A percentile compares a stretch with the other conserved stretches of the same genome.
Evolutionary conservation across 306 rosid species (phyloP).

Genomic region (Carpinus viminea): DNA sequence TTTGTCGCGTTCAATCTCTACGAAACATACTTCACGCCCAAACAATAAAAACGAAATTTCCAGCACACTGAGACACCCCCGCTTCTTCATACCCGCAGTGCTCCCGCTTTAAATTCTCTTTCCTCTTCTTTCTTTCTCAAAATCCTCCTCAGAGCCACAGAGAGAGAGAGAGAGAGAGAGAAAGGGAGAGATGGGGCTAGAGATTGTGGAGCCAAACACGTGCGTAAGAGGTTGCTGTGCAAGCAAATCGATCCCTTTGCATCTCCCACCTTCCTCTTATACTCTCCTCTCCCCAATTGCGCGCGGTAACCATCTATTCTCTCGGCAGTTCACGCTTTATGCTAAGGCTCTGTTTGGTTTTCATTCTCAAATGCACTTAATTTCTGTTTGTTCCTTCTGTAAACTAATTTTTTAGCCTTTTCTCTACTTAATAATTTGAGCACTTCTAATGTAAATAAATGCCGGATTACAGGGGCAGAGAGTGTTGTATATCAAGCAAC

Average conservation of each 20-base stretch:
- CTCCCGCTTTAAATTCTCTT: not conserved
- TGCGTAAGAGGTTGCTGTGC: slow-evolving; percentile 91
- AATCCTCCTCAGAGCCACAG: not conserved
- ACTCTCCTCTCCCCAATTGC: slow-evolving; percentile 75
- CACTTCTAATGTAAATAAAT: not conserved
- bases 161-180: not conserved
- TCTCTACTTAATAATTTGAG: not conserved
- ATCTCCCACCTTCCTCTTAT: slow-evolving; percentile 73
- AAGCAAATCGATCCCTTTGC: slow-evolving; percentile 74
- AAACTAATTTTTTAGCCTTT: not conserved
- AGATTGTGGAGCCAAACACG: slow-evolving; percentile 72
- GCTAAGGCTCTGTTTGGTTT: not conserved
- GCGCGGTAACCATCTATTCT: slow-evolving; percentile 46
- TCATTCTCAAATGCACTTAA: not conserved
- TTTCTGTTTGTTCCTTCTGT: too few species aligned
- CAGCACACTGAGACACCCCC: not conserved
- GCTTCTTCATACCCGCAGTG: not conserved
- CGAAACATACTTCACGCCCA: too few species aligned
- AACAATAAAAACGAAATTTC: not conserved
- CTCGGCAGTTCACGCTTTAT: not conserved
- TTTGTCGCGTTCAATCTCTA: too few species aligned
- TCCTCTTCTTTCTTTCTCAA: not conserved
- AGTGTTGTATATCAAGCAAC: slow-evolving; percentile 85
- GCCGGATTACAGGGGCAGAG: slow-evolving; percentile 61
- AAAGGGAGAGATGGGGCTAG: slow-evolving; percentile 45